Evolutionary conservation across 202 grass and related monocot species (phyloP), one percentile per base, ranked within the genome.

Genomic region (Zizania palustris): DNA sequence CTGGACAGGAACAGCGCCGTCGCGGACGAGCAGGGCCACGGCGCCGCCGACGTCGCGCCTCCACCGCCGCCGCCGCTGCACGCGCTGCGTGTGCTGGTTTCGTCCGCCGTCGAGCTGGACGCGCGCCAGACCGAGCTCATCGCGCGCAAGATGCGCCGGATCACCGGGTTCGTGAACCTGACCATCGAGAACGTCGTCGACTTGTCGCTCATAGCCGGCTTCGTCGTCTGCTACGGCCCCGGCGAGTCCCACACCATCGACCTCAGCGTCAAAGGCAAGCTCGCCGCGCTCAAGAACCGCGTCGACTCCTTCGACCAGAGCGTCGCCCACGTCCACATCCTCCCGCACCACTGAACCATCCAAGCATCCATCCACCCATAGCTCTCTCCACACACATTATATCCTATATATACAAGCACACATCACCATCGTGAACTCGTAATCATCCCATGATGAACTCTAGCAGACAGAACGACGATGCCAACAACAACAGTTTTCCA

Each of bases 31-130:
- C 77, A 33, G 20, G 56, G 12, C 59, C 33, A 11, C 4, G 54
- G 37, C 44, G 70, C 11, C 3, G 19, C 50, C 46, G 45, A 10
- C 3, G 54, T 3, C 37, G 16, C 37, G 10, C 28, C 38, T 9
- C 18, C 87, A n/a, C 42, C 38, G 12, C 18, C 87, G 21, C 42
- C 69, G 37, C 63, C 59, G 67, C 60, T 86, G 81, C 67, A 74
- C 55, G 84, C 83, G 39, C 77, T 99, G 43, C 73, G 86, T 0
- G 88, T 99, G 5, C 75, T 89, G n/a, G 90, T 99, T 51, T 80
- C 91, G 37, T 99, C 96, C 72, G 96, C 90, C n/a, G 83, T 96
- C 49, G 76, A 80, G 76, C 77, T 99, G 9, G 88, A 95, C 63
- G 77, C 79, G 69, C 78, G 48, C 38, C 92, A 96, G 81, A 90